Base-by-base conservation (phyloP, 2,329 filamentous ascomycete species). In the Akanthomyces lecanii region DNA sequence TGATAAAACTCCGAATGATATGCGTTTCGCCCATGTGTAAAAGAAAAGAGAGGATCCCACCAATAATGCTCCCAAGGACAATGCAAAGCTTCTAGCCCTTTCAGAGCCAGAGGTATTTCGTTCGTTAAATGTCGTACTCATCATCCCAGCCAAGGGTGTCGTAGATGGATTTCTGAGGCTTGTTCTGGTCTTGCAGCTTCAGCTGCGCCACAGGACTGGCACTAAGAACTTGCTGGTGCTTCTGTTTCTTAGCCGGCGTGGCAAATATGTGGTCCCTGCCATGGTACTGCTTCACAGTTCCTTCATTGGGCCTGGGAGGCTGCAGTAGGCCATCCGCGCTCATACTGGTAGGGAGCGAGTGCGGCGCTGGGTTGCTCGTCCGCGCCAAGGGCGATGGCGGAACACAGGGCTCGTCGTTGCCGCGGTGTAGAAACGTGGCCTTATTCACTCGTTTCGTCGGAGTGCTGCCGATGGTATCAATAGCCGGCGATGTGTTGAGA, bases 71-170 rank as follows among this genome's bases (percentile, higher is more conserved):
- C 44, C 44, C 12, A 23, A 63, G 53, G 33, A 54, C 25, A 52
- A 59, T 21, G 60, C 59, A 54, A 25, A 11, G 7, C 25, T 23
- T 25, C 30, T 21, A 36, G 28, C n/a, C 11, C 23, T 16, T 40
- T 50, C 5, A 44, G 30, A 44, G 30, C 47, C 42, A 48, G 16
- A 25, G 14, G 28, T 62, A 45, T 60, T 62, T 76, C 73, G 73
- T 76, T 61, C 65, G 74, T 71, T 78, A 70, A 70, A 79, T 77
- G 70, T 85, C 80, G 70, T 79, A 75, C 65, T 85, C 82, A 64
- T 85, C 79, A 68, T 85, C 82, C 84, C 84, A 87, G 52, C 84
- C 84, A 48, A 86, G 71, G 66, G 75, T 75, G 67, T 83, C 77
- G 67, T 82, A 87, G 58, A 86, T 81, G 12, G 80, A 82, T 65